phyloP scores from a whole-genome alignment of 129 eudicot species.

The Centrapalus pauciflorus region DNA sequence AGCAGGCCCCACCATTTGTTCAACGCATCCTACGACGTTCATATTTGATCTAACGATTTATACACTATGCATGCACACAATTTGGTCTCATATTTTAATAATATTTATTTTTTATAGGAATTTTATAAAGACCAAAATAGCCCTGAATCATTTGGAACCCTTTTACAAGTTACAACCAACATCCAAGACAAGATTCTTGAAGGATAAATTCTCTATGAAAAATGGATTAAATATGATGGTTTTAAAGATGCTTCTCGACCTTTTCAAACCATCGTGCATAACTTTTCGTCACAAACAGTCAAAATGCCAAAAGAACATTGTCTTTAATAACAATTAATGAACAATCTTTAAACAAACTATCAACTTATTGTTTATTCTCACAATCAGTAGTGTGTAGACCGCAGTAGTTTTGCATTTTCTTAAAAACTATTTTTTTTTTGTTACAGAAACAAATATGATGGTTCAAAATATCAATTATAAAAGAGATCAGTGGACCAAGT shows the following conservation, averaged over 20 bases:
- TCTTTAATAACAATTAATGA: neutral
- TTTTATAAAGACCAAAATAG: slow-evolving; percentile 11
- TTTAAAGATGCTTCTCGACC: neutral
- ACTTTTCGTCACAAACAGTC: neutral
- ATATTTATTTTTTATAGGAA: neutral
- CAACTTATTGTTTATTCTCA: neutral
- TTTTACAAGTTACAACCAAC: neutral
- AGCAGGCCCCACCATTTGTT: slow-evolving; percentile 21
- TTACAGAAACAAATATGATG: slow-evolving; percentile 5
- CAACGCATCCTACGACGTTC: slow-evolving; percentile 16
- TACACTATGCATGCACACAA: slow-evolving; percentile 36
- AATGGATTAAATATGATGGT: neutral
- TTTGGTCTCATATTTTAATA: slow-evolving; percentile 24
- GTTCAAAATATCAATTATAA: slow-evolving; percentile 2
- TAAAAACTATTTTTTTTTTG: neutral
- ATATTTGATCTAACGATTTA: slow-evolving; percentile 12
- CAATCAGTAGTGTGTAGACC: neutral
- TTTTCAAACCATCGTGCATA: neutral
- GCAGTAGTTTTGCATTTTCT: neutral
- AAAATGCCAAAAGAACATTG: neutral
- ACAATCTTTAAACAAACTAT: too few species aligned
- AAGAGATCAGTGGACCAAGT: too few species aligned
- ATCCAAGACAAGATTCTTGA: neutral
- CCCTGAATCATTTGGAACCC: slow-evolving; percentile 9
- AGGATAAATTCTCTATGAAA: neutral